Evolutionary conservation across 257 asterid species (phyloP).

Genomic region (Solanum appendiculatum): DNA sequence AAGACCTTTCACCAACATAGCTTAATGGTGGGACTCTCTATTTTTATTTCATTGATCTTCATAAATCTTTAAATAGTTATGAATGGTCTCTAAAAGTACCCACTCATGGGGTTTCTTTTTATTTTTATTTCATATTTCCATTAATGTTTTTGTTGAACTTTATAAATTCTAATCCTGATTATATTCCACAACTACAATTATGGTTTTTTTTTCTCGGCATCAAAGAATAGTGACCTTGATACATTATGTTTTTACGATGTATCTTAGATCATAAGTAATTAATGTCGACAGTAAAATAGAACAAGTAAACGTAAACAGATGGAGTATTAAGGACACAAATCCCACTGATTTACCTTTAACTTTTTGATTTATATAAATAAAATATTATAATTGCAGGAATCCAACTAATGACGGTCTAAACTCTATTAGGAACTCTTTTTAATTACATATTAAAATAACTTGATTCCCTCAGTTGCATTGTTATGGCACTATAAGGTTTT

Average conservation of each 20-base stretch:
- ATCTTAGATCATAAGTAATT: too few relatives aligned
- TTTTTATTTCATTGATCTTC: constrained; percentile 4
- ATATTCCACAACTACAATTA: not conserved
- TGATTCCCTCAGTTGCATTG: not conserved
- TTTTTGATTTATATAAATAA: not conserved
- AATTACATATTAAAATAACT: not conserved
- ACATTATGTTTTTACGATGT: not conserved
- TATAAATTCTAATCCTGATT: not conserved
- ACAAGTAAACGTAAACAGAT: not conserved
- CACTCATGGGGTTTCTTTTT: not conserved
- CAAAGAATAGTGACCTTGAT: not conserved
- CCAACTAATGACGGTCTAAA: not conserved
- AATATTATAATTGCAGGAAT: not conserved
- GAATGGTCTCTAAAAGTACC: not conserved
- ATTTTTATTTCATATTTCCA: not conserved
- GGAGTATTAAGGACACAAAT: not conserved
- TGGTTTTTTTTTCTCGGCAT: not conserved
- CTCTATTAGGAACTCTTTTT: not conserved
- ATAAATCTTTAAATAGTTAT: not conserved
- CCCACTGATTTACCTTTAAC: not conserved
- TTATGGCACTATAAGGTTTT: not conserved
- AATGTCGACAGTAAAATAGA: too few relatives aligned
- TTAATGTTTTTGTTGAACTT: not conserved
- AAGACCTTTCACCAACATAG: constrained; percentile 18
- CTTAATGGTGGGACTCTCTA: constrained; percentile 14